Conservation (phyloP, 2,329 filamentous ascomycete species). For the Coleophoma crateriformis region DNA sequence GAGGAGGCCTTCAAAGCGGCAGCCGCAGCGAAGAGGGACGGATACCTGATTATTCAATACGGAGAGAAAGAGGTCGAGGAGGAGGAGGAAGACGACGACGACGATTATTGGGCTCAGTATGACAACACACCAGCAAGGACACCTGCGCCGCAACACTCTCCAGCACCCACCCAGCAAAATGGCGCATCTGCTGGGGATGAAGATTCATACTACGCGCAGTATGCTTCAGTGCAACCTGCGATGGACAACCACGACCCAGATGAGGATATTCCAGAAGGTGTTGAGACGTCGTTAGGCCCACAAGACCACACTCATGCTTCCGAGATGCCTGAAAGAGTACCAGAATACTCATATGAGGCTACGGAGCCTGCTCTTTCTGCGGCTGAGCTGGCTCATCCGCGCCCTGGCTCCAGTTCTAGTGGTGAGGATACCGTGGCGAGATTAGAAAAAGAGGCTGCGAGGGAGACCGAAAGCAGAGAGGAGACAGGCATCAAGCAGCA, state of each 20-base stretch:
- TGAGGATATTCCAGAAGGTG: conserved; percentile 43
- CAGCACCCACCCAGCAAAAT: conserved; percentile 25
- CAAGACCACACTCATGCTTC: not conserved
- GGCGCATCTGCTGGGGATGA: conserved; percentile 40
- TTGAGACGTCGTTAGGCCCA: conserved; percentile 40
- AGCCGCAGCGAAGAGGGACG: conserved; percentile 17
- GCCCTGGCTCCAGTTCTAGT: conserved; percentile 52
- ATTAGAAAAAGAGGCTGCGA: conserved; percentile 40
- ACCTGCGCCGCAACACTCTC: conserved; percentile 58
- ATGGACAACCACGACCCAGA: conserved; percentile 80
- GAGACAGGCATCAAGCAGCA: conserved; percentile 76
- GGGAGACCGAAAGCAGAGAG: conserved; percentile 51
- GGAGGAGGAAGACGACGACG: conserved; percentile 61
- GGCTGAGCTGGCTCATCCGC: conserved; percentile 43
- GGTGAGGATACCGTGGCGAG: conserved; percentile 52
- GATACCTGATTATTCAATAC: conserved; percentile 2
- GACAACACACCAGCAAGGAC: conserved; percentile 64
- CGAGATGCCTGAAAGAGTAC: too few relatives aligned
- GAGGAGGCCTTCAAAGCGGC: conserved; percentile 46
- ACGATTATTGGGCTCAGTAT: conserved; percentile 77
- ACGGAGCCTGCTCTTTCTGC: not conserved
- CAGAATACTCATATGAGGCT: too few relatives aligned
- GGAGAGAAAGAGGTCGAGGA: conserved; percentile 11
- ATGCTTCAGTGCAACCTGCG: conserved; percentile 72
- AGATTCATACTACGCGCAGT: conserved; percentile 70